A percentile compares a stretch with the other conserved stretches of the same genome.
phyloP scores from a whole-genome alignment of 2,329 filamentous ascomycete species.

The Ploettnerulaceae sp. region DNA sequence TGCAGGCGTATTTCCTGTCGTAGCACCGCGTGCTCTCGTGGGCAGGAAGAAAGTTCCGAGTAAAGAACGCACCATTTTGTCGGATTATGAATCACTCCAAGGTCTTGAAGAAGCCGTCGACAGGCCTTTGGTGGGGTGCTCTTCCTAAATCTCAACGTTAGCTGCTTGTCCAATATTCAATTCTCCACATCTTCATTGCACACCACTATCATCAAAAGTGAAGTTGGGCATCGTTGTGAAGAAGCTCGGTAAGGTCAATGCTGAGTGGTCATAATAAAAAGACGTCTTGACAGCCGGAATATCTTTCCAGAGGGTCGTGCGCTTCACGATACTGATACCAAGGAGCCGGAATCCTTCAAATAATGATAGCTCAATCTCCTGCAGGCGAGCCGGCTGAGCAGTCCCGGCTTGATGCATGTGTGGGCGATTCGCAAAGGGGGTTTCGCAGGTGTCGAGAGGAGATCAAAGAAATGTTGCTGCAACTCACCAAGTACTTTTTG shows the following conservation, averaged over 20 bases:
- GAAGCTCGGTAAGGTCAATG: neutral
- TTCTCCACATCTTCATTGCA: neutral
- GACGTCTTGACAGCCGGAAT: neutral
- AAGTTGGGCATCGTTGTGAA: neutral
- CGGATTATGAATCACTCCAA: conserved; percentile 11
- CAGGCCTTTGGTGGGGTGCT: conserved; percentile 2
- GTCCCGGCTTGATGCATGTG: neutral
- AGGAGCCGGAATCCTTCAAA: neutral
- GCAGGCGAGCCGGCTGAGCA: neutral
- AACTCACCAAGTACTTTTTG: conserved; percentile 1
- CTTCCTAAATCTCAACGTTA: neutral
- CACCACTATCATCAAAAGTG: neutral
- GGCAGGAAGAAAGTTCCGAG: conserved; percentile 47
- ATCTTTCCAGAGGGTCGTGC: neutral
- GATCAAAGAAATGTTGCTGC: neutral
- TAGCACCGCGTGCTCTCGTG: conserved; percentile 57
- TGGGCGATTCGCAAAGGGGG: neutral
- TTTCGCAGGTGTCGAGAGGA: neutral
- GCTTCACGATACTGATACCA: neutral
- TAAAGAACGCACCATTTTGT: conserved; percentile 27
- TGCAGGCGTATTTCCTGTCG: conserved; percentile 43
- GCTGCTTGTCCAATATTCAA: neutral
- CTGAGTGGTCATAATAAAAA: neutral
- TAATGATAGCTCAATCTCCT: neutral
- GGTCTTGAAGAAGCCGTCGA: conserved; percentile 30